Evolutionary conservation across 202 grass and related monocot species (phyloP).

Genomic region (Brachypodium distachyon): DNA sequence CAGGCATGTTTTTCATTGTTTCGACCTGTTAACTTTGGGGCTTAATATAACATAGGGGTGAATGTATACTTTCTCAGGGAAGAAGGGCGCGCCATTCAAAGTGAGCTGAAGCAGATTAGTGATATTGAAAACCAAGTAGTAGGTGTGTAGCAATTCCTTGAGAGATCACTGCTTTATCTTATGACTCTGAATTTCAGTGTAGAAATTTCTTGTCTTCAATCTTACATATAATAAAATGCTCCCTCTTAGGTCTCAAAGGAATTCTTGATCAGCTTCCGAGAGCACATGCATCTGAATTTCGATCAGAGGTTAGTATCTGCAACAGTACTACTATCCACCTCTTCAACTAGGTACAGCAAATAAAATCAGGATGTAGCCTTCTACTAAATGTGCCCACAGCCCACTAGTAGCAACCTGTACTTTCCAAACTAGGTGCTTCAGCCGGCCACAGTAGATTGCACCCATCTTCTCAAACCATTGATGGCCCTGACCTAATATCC

Average conservation of each 20-base stretch:
- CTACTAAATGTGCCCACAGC: too few relatives aligned
- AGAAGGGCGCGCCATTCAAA: slow-evolving; percentile 36
- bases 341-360: not conserved
- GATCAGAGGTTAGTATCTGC: slow-evolving; percentile 25
- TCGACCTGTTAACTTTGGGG: not conserved
- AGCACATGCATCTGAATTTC: slow-evolving; percentile 50
- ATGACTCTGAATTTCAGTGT: not conserved
- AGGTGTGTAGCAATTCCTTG: slow-evolving; percentile 23
- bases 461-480: not conserved
- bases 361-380: too few relatives aligned
- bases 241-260: slow-evolving; percentile 30
- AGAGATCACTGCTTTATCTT: not conserved
- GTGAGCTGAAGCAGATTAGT: slow-evolving; percentile 34
- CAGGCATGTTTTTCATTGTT: not conserved
- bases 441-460: not conserved
- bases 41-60: not conserved
- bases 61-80: slow-evolving; percentile 20
- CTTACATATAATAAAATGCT: not conserved
- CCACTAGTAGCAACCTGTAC: not conserved
- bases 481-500: not conserved
- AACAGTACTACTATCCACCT: not conserved
- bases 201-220: not conserved
- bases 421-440: not conserved
- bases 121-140: slow-evolving; percentile 43
- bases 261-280: slow-evolving; percentile 41